Base-by-base conservation (phyloP, 1,284 basidiomycete genomes). In the Leccinum glutinopallens region DNA sequence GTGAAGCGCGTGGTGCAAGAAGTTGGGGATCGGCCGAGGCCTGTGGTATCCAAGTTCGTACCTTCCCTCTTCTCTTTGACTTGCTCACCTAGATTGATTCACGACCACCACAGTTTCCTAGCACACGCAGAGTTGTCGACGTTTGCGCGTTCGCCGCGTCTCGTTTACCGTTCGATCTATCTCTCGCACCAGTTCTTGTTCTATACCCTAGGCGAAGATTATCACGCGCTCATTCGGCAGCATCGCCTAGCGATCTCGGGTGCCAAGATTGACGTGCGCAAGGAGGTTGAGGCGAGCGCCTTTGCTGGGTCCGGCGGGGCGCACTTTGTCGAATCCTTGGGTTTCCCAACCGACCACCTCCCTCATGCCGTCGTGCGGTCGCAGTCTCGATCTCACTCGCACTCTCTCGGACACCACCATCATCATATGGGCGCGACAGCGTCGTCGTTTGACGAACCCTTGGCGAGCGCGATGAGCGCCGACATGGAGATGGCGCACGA, bases 141-240 rank as follows among this genome's bases (percentile, higher is more conserved):
- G 0, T 86, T 79, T 73, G 87, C 87, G 2, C 79, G 78, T 5
- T 86, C 86, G 2, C 79, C 82, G 0, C 80, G 77, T 2, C 79
- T 92, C 29, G 81, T 92, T 1, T 90, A 92, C 1, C 82, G 87
- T 0, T 83, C 90, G 0, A 82, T 96, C 49, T 95, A 95, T 73
- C 84, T 93, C 13, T 87, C 88, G 0, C 90, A 92, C 68, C 92
- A 95, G 67, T 91, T 94, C 75, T 81, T 87, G 9, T 96, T 95
- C 80, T 84, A 87, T 70, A 82, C 86, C 2, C 81, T 94, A 0
- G 84, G 87, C 1, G 89, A 90, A 66, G 92, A 94, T 72, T 93
- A 93, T 68, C 91, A 91, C 68, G 87, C 90, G 0, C 85, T 92
- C 10, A 82, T 94, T 39, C 86, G 91, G 0, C 83, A 86, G 1